These are phyloP conservation scores for Lathyrus tuberosus DNA, from an alignment of 306 rosid species.

Conservation along the genomic window DNA sequence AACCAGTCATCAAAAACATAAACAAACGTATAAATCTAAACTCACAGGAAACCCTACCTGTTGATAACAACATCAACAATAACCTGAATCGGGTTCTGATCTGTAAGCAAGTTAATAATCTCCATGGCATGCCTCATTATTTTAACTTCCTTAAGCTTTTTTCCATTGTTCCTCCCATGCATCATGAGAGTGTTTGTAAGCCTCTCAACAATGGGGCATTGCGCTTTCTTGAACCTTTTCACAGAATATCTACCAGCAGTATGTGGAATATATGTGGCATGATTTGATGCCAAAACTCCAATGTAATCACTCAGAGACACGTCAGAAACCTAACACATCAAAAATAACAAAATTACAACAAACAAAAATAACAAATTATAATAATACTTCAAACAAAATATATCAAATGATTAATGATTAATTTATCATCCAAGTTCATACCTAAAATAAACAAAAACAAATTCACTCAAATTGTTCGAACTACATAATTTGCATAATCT, in stretches of 20 bases:
- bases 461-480: too few species aligned
- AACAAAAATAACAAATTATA: too few species aligned
- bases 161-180: constrained; percentile 72
- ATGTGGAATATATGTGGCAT: constrained; percentile 68
- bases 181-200: constrained; percentile 72
- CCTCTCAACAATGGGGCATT: constrained; percentile 71
- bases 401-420: too few species aligned
- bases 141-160: constrained; percentile 64
- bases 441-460: too few species aligned
- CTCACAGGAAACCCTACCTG: constrained; percentile 37
- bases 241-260: constrained; percentile 66
- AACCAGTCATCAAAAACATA: not conserved
- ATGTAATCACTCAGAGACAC: constrained; percentile 58
- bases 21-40: not conserved
- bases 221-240: constrained; percentile 66
- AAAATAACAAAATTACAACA: not conserved
- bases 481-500: too few species aligned
- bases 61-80: constrained; percentile 66
- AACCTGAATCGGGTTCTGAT: constrained; percentile 63
- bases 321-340: constrained; percentile 35
- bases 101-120: constrained; percentile 64
- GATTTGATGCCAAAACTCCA: constrained; percentile 57
- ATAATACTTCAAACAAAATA: too few species aligned
- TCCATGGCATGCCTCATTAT: constrained; percentile 67
- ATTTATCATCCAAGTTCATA: too few species aligned